Conservation (phyloP, 1,284 basidiomycete genomes). For the Somion occarium region DNA sequence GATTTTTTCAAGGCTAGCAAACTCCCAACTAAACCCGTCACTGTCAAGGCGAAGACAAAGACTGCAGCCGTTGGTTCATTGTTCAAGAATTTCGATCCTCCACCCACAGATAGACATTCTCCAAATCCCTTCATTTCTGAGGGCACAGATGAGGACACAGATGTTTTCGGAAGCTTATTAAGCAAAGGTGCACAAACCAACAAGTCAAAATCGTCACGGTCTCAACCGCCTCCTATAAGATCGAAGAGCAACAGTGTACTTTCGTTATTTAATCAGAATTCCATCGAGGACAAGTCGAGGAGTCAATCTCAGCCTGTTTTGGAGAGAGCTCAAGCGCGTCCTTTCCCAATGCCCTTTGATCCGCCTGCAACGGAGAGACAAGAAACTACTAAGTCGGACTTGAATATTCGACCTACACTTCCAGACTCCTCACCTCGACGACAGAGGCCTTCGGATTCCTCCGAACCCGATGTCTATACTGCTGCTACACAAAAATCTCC, state of each 20-base stretch:
- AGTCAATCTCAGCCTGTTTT: background rate
- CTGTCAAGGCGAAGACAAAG: constrained; percentile 5
- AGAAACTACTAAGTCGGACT: background rate
- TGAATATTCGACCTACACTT: background rate
- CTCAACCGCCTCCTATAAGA: background rate
- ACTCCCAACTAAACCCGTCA: background rate
- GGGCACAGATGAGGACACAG: background rate
- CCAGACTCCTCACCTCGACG: background rate
- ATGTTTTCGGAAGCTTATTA: background rate
- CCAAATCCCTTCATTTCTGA: background rate
- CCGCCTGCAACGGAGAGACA: background rate
- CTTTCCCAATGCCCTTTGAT: background rate
- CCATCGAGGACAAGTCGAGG: background rate
- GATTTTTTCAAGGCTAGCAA: constrained; percentile 11
- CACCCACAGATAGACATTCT: no score
- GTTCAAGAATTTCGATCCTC: constrained; percentile 12
- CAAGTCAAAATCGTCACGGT: background rate
- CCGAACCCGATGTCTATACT: no score
- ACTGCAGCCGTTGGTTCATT: constrained; percentile 12
- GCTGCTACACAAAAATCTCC: no score
- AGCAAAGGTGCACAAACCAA: constrained; percentile 1
- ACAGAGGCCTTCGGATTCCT: background rate
- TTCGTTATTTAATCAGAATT: background rate
- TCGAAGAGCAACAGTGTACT: background rate
- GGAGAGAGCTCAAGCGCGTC: background rate